Evolutionary conservation across 139 green algal species (phyloP).

Genomic region (Closterium sp.): DNA sequence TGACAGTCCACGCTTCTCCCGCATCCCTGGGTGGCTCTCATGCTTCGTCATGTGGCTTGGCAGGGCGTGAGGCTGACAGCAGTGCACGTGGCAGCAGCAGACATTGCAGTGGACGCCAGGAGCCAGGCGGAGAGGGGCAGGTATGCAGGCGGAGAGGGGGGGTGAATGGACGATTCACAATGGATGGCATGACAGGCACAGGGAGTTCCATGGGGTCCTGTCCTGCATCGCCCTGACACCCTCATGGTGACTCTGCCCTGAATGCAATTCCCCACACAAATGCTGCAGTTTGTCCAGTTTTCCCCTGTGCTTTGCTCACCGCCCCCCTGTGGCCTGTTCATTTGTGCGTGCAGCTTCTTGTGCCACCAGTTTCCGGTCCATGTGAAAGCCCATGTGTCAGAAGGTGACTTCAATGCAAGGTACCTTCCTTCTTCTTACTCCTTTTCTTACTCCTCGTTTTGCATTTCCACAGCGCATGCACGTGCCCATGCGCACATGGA

Average conservation of each 20-base stretch:
- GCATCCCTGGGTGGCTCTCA: too few relatives aligned
- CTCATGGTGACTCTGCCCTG: too few relatives aligned
- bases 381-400: not conserved
- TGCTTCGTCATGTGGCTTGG: not conserved
- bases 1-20: too few relatives aligned
- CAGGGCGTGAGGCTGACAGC: not conserved
- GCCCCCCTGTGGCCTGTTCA: not conserved
- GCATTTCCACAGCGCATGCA: not conserved
- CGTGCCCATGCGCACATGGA: too few relatives aligned
- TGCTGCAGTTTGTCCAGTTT: not conserved
- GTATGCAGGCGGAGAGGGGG: not conserved
- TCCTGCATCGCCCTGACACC: too few relatives aligned
- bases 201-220: too few relatives aligned
- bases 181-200: too few relatives aligned
- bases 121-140: not conserved
- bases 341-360: not conserved
- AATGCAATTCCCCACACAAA: too few relatives aligned
- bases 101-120: not conserved
- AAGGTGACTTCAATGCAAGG: not conserved
- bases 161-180: not conserved
- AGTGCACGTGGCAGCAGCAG: not conserved
- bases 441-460: not conserved
- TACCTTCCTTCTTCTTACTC: not conserved
- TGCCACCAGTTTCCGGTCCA: not conserved
- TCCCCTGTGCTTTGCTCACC: not conserved